Conservation (phyloP, 768 basidiomycete genomes). For the Polyporus arcularius region DNA sequence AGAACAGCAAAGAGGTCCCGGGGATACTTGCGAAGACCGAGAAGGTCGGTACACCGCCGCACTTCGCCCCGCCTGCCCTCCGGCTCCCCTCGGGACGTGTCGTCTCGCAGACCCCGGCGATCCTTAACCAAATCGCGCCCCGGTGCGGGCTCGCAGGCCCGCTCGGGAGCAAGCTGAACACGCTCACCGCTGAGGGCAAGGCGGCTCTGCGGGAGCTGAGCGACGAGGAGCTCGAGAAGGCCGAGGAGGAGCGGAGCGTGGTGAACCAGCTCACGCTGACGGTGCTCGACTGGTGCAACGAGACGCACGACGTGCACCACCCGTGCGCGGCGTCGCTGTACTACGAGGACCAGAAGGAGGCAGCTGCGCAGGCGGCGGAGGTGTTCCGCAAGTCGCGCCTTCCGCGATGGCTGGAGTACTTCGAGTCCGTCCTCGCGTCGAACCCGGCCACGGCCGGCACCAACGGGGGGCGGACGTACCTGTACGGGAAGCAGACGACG, state of each 20-base stretch:
- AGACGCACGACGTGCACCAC: conserved; percentile 39
- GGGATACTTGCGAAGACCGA: conserved; percentile 20
- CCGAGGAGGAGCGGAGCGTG: conserved; percentile 31
- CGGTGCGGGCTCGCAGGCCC: conserved; percentile 35
- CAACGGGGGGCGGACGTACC: conserved; percentile 20
- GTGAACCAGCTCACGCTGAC: conserved; percentile 44
- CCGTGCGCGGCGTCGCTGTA: conserved; percentile 34
- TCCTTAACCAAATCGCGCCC: conserved; percentile 39
- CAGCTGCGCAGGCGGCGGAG: conserved; percentile 33
- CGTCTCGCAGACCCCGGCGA: conserved; percentile 39
- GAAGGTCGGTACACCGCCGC: conserved; percentile 28
- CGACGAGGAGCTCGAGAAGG: conserved; percentile 31
- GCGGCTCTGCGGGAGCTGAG: conserved; percentile 9
- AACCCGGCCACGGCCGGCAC: conserved; percentile 26
- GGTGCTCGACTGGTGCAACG: conserved; percentile 36
- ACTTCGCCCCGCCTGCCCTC: conserved; percentile 45
- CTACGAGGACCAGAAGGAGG: conserved; percentile 47
- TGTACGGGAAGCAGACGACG: conserved; percentile 35
- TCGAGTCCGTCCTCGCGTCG: conserved; percentile 32
- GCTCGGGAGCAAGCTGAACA: conserved; percentile 15
- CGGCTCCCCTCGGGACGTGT: conserved; percentile 30
- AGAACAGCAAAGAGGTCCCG: conserved; percentile 23
- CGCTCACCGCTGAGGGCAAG: conserved; percentile 2
- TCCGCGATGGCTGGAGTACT: conserved; percentile 44
- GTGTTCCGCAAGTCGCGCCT: conserved; percentile 38